Percentiles rank a stretch among this genome's conserved stretches.
Conservation (phyloP, 2,329 filamentous ascomycete species). For the Fusarium zealandicum region DNA sequence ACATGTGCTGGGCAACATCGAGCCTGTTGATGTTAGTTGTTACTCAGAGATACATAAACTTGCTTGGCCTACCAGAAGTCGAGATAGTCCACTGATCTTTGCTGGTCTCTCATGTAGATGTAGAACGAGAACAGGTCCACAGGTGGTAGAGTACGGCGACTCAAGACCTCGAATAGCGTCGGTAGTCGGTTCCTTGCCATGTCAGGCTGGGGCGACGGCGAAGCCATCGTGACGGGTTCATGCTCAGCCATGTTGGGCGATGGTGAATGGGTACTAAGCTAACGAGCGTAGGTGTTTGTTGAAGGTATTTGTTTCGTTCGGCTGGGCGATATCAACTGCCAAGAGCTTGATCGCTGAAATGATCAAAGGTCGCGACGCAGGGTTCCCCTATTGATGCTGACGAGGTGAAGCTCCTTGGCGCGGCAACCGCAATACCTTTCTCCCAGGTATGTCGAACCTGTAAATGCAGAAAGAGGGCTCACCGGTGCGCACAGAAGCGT, state of each 20-base stretch:
- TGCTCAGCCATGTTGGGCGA: slow-evolving; percentile 40
- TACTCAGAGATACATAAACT: not conserved
- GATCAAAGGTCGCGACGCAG: slow-evolving; percentile 31
- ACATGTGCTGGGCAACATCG: slow-evolving; percentile 99
- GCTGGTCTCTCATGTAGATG: slow-evolving; percentile 99
- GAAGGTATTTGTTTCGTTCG: slow-evolving; percentile 22
- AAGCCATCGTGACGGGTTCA: slow-evolving; percentile 43
- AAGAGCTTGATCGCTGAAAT: slow-evolving; percentile 17
- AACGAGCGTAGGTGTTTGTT: slow-evolving; percentile 20
- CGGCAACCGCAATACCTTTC: slow-evolving; percentile 25
- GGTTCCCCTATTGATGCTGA: slow-evolving; percentile 33
- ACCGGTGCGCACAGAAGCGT: slow-evolving; percentile 31
- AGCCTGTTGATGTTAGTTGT: slow-evolving; percentile 68
- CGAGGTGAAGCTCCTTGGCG: slow-evolving; percentile 19
- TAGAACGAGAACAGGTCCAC: slow-evolving; percentile 99
- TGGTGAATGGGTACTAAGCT: slow-evolving; percentile 7
- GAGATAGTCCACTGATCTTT: slow-evolving; percentile 95
- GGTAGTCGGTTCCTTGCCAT: slow-evolving; percentile 82
- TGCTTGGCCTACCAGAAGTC: slow-evolving; percentile 84
- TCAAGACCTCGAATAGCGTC: slow-evolving; percentile 94
- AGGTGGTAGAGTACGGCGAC: slow-evolving; percentile 89
- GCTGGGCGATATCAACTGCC: slow-evolving; percentile 23
- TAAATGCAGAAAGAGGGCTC: slow-evolving; percentile 11
- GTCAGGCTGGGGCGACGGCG: slow-evolving; percentile 65
- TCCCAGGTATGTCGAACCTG: slow-evolving; percentile 15